Conservation (phyloP, 208 protist genomes). For the Novymonas esmeraldas region DNA sequence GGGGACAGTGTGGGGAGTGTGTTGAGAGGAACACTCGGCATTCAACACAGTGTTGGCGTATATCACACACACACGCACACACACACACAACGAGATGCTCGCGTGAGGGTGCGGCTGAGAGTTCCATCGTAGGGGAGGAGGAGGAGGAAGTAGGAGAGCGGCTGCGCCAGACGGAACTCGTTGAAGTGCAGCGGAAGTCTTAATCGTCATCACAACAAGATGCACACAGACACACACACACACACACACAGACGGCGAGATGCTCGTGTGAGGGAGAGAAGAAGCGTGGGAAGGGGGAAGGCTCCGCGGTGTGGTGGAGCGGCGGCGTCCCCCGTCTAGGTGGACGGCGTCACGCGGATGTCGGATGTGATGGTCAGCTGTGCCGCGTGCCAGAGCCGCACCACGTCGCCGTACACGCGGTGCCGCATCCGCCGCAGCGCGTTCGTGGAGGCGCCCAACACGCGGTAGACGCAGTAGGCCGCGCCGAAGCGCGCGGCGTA, state of each 20-base stretch:
- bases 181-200: no score
- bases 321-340: conserved; percentile 1
- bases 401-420: conserved; percentile 55
- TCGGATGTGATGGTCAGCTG: conserved; percentile 72
- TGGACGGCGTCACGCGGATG: conserved; percentile 63
- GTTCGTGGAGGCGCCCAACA: conserved; percentile 72
- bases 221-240: no score
- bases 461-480: conserved; percentile 74
- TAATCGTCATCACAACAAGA: no score
- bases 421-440: conserved; percentile 49
- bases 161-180: neutral
- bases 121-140: conserved; percentile 1
- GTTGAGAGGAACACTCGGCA: neutral
- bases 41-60: neutral
- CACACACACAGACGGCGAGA: no score
- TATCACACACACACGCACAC: neutral
- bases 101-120: neutral
- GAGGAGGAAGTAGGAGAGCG: conserved; percentile 3
- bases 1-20: neutral
- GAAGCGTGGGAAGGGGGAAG: neutral
- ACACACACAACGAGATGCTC: neutral
- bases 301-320: no score
- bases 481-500: conserved; percentile 77
- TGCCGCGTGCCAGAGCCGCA: conserved; percentile 66
- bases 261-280: conserved; percentile 9